Evolutionary conservation across 2,329 filamentous ascomycete species (phyloP), one percentile per base, ranked within the genome.

Genomic region (Exophiala calicioides): DNA sequence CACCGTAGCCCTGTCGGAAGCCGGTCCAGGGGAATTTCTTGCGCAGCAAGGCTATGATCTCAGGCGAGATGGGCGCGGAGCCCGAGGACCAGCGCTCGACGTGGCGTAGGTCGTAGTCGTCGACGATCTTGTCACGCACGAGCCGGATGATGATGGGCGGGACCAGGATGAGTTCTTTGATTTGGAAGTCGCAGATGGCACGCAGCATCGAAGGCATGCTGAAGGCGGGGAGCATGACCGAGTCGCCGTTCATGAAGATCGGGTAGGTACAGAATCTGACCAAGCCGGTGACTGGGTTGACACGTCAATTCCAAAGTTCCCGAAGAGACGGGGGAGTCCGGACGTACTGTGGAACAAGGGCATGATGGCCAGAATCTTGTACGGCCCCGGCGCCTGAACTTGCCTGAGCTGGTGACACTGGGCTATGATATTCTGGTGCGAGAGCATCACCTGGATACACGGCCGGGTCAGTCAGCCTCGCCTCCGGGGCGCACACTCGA

Each of bases 1-100:
- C 84, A n/a, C 82, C 82, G 56, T 84, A 85, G 1, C 80, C 81
- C 59, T 84, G 82, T 53, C 80, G 78, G 62, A 85, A 82, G 0
- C 79, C 79, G 0, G 76, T 80, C 1, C 73, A 65, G 0, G 81
- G 81, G 56, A 83, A 84, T 44, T 74, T 76, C 47, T 71, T 68
- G 46, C 78, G 65, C 10, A 85, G 65, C 18, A 75, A 68, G 21
- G 76, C 71, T 18, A 84, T 70, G 46, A 85, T 76, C 59, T 84
- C 77, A 3, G 70, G 68, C 5, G 70, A 72, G 3, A 82, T 65
- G 0, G 81, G 82, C 0, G 82, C 82, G 0, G 81, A 80, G 4
- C 81, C 81, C 1, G 75, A 80, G 0, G 75, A 77, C 61, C 84
- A 81, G 1, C 78, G 70, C 21, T 69, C 69, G 1, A 85, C 66